Percentiles rank a stretch among this genome's conserved stretches.
These are phyloP conservation scores for Myriosclerotinia curreyana DNA, from an alignment of 2,329 filamentous ascomycete genomes.

Conservation along the genomic window DNA sequence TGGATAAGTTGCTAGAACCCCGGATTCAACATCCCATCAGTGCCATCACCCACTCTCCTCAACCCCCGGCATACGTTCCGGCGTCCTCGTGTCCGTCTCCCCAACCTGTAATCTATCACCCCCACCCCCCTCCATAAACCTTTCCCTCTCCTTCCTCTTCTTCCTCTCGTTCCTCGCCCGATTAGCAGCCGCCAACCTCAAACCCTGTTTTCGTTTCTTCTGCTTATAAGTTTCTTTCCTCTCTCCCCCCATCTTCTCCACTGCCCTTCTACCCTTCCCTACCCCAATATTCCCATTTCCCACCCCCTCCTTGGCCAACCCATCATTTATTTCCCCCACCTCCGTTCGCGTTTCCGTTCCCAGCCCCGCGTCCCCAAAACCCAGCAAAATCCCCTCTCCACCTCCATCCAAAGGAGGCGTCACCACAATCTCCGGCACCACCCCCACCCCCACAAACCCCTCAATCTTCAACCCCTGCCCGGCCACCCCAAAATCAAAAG, in stretches of 20 bases:
- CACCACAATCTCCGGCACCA: slow-evolving; percentile 2
- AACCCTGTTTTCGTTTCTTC: neutral
- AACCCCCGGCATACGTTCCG: neutral
- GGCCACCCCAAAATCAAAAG: neutral
- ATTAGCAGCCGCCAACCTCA: slow-evolving; percentile 8
- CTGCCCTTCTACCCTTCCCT: no score
- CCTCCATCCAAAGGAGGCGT: neutral
- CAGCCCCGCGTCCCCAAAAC: no score
- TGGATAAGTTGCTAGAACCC: no score
- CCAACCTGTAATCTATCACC: neutral
- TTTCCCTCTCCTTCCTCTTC: neutral
- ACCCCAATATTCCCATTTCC: no score
- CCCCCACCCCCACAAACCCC: no score
- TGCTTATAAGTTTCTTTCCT: neutral
- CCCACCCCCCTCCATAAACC: no score
- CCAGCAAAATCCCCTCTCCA: no score
- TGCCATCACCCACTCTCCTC: neutral
- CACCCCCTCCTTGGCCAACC: neutral
- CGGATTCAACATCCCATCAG: neutral
- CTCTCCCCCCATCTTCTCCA: no score
- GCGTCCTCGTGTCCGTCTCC: neutral
- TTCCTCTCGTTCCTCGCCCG: neutral
- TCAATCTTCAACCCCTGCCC: neutral
- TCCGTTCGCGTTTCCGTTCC: no score
- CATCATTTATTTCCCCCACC: no score